Percentiles rank a stretch among this genome's conserved stretches.
phyloP scores from a whole-genome alignment of 2,329 filamentous ascomycete species.

The Penicillium nordicum region DNA sequence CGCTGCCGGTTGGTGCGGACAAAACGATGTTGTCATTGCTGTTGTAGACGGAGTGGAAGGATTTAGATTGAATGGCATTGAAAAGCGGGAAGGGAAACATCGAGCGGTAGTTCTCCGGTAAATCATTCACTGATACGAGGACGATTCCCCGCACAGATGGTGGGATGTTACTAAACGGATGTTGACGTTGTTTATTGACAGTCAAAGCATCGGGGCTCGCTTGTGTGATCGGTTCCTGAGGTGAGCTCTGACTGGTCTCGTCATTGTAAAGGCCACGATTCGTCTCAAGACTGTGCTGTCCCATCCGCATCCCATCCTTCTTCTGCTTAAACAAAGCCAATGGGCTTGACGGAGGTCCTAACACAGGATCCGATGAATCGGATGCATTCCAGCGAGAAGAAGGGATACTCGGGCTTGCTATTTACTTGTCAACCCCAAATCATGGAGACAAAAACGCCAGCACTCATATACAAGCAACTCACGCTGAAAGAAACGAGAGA shows the following conservation, averaged over 20 bases:
- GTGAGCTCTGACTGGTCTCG: neutral
- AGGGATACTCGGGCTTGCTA: conserved; percentile 20
- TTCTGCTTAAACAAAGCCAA: conserved; percentile 24
- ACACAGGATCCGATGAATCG: conserved; percentile 26
- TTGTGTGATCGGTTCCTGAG: neutral
- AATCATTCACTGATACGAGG: conserved; percentile 55
- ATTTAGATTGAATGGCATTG: conserved; percentile 80
- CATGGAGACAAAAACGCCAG: neutral
- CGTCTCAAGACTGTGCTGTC: conserved; percentile 1
- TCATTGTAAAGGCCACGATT: neutral
- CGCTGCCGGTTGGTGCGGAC: conserved; percentile 78
- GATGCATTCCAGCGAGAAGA: conserved; percentile 24
- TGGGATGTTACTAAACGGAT: conserved; percentile 27
- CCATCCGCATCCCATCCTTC: neutral
- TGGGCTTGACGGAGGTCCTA: conserved; percentile 32
- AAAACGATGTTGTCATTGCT: conserved; percentile 74
- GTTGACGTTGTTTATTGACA: neutral
- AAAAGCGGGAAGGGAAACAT: conserved; percentile 73
- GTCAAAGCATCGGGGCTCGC: neutral
- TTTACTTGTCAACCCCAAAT: conserved; percentile 6
- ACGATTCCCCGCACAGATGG: conserved; percentile 55
- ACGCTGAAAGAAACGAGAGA: conserved; percentile 33
- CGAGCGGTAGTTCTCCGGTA: conserved; percentile 67
- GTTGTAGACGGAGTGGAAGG: conserved; percentile 64
- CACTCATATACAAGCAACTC: conserved; percentile 7